Base-by-base conservation (phyloP, 306 rosid genomes). In the Canavalia gladiata region DNA sequence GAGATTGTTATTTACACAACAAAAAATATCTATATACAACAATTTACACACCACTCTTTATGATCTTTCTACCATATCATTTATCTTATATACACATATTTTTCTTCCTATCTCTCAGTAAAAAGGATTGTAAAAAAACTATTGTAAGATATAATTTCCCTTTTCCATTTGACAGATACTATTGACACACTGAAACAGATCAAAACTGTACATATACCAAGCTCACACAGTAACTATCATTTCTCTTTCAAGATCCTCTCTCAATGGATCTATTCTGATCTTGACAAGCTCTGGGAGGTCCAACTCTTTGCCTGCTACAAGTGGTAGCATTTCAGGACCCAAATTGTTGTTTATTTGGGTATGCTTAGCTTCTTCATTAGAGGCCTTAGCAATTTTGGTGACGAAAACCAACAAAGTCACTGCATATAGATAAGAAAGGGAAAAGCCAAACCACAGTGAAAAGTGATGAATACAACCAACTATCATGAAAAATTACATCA, bases 361-460 rank as follows among this genome's bases (percentile, higher is more conserved):
- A 18, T 18, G 25, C 68, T 87, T 88, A 11, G 89, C 87, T 59
- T 82, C 57, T 67, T 90, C 90, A 84, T 88, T 87, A 51, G 90
- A 85, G 79, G 86, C 88, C 83, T 82, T 88, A 7, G 91, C 91
- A 63, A 90, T 86, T 87, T 74, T 90, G 68, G 90, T 82, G 47
- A 90, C 79, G 71, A 78, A 88, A 82, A 73, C 43, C 63, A 80
- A 60, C 46, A 86, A 47, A 76, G 85, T 51, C 81, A 83, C 94
- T 88, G 87, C 69, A 77, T 45, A 72, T 47, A 81, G 0, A 83
- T 8, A 72, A 28, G 18, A 18, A 18, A 18, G 45, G 51, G 5
- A 28, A 46, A 18, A 3, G 49, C 54, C 58, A 43, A 55, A 57
- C 51, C 43, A 29, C 51, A 58, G 5, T 33, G 3, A 57, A 58